A percentile compares a stretch with the other conserved stretches of the same genome.
phyloP scores from a whole-genome alignment of 176 grass and related monocot genomes.

The Puccinellia tenuiflora region DNA sequence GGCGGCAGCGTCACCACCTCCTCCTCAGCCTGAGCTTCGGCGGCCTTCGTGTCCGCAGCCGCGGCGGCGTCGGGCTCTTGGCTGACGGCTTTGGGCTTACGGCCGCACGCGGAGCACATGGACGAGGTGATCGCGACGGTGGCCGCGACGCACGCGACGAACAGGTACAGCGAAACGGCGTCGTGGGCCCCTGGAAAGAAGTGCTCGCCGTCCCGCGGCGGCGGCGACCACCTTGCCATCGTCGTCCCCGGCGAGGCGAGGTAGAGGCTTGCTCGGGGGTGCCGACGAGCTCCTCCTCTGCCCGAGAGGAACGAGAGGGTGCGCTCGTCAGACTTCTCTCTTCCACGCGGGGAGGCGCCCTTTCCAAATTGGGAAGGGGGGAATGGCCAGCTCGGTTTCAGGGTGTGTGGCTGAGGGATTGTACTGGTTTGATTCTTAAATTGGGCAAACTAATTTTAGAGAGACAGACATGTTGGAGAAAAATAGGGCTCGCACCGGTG shows the following conservation, averaged over 20 bases:
- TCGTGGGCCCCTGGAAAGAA: background rate
- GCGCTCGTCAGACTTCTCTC: background rate
- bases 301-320: background rate
- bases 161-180: conserved; percentile 34
- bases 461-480: background rate
- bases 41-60: background rate
- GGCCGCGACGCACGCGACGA: conserved; percentile 48
- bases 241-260: conserved; percentile 14
- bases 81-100: conserved; percentile 41
- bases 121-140: conserved; percentile 45
- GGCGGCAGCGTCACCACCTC: conserved; percentile 43
- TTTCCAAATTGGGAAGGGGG: conserved; percentile 48
- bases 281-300: conserved; percentile 9
- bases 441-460: conserved; percentile 52
- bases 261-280: background rate
- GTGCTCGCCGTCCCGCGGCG: conserved; percentile 4
- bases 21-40: conserved; percentile 4
- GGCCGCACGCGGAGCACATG: conserved; percentile 76
- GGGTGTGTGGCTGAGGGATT: conserved; percentile 34
- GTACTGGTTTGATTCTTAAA: conserved; percentile 26
- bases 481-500: conserved; percentile 12
- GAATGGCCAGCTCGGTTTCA: conserved; percentile 15
- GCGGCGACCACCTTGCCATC: conserved; percentile 56
- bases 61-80: background rate
- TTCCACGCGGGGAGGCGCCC: background rate